These are phyloP conservation scores for Microdochium nivale DNA, from an alignment of 2,329 filamentous ascomycete species.

Conservation along the genomic window DNA sequence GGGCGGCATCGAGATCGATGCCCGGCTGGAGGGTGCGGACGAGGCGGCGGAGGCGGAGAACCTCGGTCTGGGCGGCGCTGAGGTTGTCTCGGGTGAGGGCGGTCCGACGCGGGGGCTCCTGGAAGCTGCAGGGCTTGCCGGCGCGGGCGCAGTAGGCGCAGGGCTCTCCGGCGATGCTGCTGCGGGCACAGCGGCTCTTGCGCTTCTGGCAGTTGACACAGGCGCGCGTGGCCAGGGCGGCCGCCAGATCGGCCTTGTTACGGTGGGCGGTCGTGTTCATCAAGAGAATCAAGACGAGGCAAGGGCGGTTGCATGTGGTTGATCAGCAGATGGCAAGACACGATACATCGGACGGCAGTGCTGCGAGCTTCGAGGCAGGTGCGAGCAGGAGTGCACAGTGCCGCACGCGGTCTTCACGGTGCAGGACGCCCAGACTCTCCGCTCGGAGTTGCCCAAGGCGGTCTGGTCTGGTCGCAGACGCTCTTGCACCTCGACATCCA, in stretches of 20 bases:
- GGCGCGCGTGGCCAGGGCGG: no score
- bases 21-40: slow-evolving; percentile 16
- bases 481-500: no score
- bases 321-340: no score
- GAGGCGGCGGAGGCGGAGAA: slow-evolving; percentile 16
- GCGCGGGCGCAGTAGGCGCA: slow-evolving; percentile 20
- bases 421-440: background rate
- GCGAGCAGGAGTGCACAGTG: background rate
- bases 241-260: no score
- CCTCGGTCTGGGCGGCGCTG: slow-evolving; percentile 19
- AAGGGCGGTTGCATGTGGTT: no score
- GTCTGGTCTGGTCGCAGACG: no score
- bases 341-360: no score
- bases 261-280: no score
- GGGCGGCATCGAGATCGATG: slow-evolving; percentile 14
- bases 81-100: slow-evolving; percentile 25
- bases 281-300: no score
- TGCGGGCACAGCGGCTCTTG: slow-evolving; percentile 11
- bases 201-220: slow-evolving; percentile 13
- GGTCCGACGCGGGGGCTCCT: slow-evolving; percentile 22
- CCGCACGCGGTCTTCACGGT: background rate
- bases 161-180: slow-evolving; percentile 4
- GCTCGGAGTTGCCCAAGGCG: background rate
- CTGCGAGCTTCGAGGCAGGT: no score
- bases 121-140: slow-evolving; percentile 22